phyloP scores from a whole-genome alignment of 2,329 filamentous ascomycete genomes.

The Exophiala calicioides region DNA sequence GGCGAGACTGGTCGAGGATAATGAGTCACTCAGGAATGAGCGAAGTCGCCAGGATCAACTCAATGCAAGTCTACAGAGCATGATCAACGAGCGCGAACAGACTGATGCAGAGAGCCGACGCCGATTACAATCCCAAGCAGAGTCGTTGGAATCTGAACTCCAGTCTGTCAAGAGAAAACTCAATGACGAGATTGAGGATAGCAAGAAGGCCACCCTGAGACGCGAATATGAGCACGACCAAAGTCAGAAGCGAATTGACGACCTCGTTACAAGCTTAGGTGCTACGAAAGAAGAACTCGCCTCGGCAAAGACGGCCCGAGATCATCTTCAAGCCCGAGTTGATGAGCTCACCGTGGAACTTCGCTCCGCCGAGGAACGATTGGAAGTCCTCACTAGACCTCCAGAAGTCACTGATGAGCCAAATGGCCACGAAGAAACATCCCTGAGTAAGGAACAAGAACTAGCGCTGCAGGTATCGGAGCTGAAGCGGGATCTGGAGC shows the following conservation, averaged over 20 bases:
- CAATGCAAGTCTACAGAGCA: constrained; percentile 78
- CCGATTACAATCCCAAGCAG: constrained; percentile 74
- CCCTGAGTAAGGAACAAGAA: constrained; percentile 70
- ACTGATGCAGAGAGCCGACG: constrained; percentile 79
- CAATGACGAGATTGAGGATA: constrained; percentile 77
- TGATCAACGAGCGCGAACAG: constrained; percentile 89
- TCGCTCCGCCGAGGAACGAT: constrained; percentile 83
- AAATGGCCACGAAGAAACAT: constrained; percentile 55
- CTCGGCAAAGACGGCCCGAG: constrained; percentile 79
- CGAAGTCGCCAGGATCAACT: constrained; percentile 79
- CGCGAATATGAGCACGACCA: constrained; percentile 91
- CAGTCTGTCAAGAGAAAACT: constrained; percentile 78
- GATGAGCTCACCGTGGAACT: constrained; percentile 88
- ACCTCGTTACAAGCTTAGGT: constrained; percentile 76
- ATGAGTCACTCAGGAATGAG: constrained; percentile 80
- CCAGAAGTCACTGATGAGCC: constrained; percentile 45
- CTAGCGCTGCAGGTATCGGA: constrained; percentile 81
- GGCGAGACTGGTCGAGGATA: constrained; percentile 82
- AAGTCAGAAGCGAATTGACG: constrained; percentile 86
- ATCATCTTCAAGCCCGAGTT: constrained; percentile 84
- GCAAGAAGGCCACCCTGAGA: constrained; percentile 76
- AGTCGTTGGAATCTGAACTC: constrained; percentile 77
- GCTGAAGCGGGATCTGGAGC: constrained; percentile 81
- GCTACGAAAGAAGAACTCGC: constrained; percentile 84
- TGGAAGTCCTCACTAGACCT: constrained; percentile 75